Evolutionary conservation across 2,329 filamentous ascomycete genomes (phyloP), one percentile per base, ranked within the genome.

Genomic region (Clonostachys chloroleuca): DNA sequence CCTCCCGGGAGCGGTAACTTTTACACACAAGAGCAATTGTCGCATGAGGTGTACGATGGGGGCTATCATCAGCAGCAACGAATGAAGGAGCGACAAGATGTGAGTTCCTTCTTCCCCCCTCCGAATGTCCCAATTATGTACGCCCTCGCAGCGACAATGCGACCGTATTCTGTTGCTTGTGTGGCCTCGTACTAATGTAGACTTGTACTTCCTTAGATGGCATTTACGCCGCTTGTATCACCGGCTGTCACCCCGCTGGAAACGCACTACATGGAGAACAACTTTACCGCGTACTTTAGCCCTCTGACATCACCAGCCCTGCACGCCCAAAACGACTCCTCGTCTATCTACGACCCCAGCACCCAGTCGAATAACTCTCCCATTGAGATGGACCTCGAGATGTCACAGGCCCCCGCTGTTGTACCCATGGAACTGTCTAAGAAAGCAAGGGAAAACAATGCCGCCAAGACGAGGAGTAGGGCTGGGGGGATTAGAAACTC

Each of bases 211-310:
- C 51, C 54, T 30, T 58, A 86, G 81, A 83, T 89, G 78, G 75
- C 83, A 10, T 92, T 92, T 60, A 92, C 88, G 3, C 89, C 89
- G 1, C 75, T 92, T 33, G 87, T 89, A 12, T 92, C 89, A 16
- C 89, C 89, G n/a, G 89, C 87, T 5, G 87, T 92, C 40, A 92
- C 88, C 3, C 88, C 89, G 18, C 74, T 91, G 44, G 89, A 92
- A 58, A 74, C 80, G 40, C 82, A 85, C 53, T 90, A 89, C 60
- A 69, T 80, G 50, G 78, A 83, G 20, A 67, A 66, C 34, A 69
- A 72, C 43, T 89, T 82, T 56, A 77, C 79, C 6, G 80, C 86
- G 34, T 92, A 91, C 67, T 92, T 94, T 62, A 94, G 88, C 59
- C 89, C 89, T 10, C 74, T 94, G 43, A 91, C 87, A 6, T 94